These are phyloP conservation scores for Beauveria australis DNA, from an alignment of 2,329 filamentous ascomycete species.

Conservation along the genomic window DNA sequence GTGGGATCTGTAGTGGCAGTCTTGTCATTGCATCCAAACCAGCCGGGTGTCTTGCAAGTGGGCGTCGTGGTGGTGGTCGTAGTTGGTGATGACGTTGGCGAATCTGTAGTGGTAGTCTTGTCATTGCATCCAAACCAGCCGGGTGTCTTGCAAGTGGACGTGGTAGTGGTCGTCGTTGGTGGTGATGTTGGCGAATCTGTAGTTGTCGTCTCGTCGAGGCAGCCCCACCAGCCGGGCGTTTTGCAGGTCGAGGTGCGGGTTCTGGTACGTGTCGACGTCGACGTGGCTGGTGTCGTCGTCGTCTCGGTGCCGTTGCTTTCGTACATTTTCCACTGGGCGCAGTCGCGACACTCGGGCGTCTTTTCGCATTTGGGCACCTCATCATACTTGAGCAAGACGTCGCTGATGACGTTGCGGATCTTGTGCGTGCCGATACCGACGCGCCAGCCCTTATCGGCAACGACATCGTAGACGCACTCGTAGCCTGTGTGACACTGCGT, in stretches of 20 bases:
- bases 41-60: conserved; percentile 54
- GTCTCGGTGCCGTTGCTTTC: conserved; percentile 81
- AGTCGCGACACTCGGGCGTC: conserved; percentile 79
- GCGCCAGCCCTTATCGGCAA: conserved; percentile 84
- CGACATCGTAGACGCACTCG: conserved; percentile 88
- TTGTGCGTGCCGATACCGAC: conserved; percentile 87
- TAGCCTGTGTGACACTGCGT: conserved; percentile 83
- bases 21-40: conserved; percentile 56
- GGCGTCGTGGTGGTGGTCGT: conserved; percentile 42
- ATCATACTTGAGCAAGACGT: conserved; percentile 80
- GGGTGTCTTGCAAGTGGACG: too few species aligned
- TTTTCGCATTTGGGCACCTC: conserved; percentile 66
- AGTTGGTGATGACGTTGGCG: too few species aligned
- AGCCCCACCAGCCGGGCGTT: conserved; percentile 90
- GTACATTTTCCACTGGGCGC: conserved; percentile 88
- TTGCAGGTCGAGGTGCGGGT: conserved; percentile 83
- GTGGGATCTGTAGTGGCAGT: conserved; percentile 23
- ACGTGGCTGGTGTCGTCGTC: conserved; percentile 44
- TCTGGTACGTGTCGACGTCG: conserved; percentile 46
- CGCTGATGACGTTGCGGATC: conserved; percentile 78
- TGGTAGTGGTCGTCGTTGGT: conserved; percentile 22
- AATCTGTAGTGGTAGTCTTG: too few species aligned
- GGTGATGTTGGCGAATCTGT: conserved; percentile 20
- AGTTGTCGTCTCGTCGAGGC: conserved; percentile 57
- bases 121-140: too few species aligned